Base-by-base conservation (phyloP, 225 moss, liverwort and hornwort species). In the Anthoceros angustus region DNA sequence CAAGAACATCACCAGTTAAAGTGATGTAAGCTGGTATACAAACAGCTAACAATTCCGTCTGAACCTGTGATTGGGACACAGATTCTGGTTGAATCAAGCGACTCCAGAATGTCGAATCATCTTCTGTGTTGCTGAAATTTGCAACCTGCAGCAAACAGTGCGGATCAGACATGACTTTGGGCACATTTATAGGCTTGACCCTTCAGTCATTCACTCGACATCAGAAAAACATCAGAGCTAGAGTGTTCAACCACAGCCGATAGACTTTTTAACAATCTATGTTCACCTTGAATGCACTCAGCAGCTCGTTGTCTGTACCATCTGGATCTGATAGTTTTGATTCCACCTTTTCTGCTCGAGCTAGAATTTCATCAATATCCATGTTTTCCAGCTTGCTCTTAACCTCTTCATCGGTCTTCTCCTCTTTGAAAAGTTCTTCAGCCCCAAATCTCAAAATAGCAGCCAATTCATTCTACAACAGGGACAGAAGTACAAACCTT, bases 71-170 rank as follows among this genome's bases (percentile, higher is more conserved):
- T 72, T 89, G 77, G 43, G 71, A 75, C 62, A 80, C 98, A 72
- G 86, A 88, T 41, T 98, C 98, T 38, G 98, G 81, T 39, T 83
- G 89, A 78, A 98, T 98, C 77, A 98, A 71, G 64, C 98, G 98
- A 61, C 98, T 98, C 98, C 98, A 98, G 69, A 98, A 98, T 41
- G 98, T 92, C 25, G 88, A 88, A 83, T 98, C 98, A 81, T 98
- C 98, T 55, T 98, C 98, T 40, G 98, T 84, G 41, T 82, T 98
- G 83, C 89, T 87, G 39, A 98, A 98, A 78, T 98, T 98, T 63
- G 98, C 98, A 73, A 98, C 92, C 98, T 98, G 70, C 21, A 41
- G 49, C 64, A 42, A 62, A 11, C 42, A 72, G 10, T 42, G 21
- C 9, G 23, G 32, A 67, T 18, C 46, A 10, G 9, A 7, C 16